Evolutionary conservation across 495 filamentous ascomycete genomes (phyloP).

Genomic region (Aspergillus ostianus): DNA sequence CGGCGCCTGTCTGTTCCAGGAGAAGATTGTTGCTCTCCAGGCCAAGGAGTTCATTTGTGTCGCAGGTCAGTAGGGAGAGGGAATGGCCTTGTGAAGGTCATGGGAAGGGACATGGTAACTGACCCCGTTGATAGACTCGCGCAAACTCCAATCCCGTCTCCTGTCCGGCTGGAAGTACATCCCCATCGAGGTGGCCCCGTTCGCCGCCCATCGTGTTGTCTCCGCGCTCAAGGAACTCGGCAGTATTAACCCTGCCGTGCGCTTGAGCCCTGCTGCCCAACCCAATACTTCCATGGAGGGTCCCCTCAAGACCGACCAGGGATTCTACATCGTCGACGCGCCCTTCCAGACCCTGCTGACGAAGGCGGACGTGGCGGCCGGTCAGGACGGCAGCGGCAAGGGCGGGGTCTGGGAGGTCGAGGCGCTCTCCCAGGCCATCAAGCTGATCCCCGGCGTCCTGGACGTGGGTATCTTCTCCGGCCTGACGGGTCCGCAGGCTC

Average conservation of each 20-base stretch:
- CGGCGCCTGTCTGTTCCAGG: conserved; percentile 94
- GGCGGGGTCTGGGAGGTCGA: conserved; percentile 75
- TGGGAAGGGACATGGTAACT: conserved; percentile 2
- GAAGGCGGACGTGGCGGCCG: conserved; percentile 52
- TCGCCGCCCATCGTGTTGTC: conserved; percentile 71
- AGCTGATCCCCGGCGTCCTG: conserved; percentile 79
- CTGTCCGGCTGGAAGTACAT: conserved; percentile 79
- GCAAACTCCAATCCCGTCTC: conserved; percentile 78
- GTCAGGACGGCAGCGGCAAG: conserved; percentile 47
- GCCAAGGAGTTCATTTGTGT: conserved; percentile 91
- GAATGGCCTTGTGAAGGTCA: not conserved
- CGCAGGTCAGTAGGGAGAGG: conserved; percentile 60
- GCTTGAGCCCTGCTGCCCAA: conserved; percentile 50
- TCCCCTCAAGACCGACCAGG: conserved; percentile 88
- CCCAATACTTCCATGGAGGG: conserved; percentile 64
- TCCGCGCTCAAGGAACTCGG: conserved; percentile 67
- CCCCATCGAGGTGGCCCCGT: conserved; percentile 89
- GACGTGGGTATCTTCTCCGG: conserved; percentile 92
- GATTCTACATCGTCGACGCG: conserved; percentile 90
- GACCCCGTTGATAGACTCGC: conserved; percentile 57
- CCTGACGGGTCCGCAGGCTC: conserved; percentile 65
- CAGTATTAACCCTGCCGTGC: conserved; percentile 62
- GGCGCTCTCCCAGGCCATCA: conserved; percentile 66
- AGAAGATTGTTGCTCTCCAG: conserved; percentile 87
- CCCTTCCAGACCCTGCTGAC: conserved; percentile 73